Evolutionary conservation across 2,329 filamentous ascomycete species (phyloP), one percentile per base, ranked within the genome.

Genomic region (Pseudogymnoascus sp.): DNA sequence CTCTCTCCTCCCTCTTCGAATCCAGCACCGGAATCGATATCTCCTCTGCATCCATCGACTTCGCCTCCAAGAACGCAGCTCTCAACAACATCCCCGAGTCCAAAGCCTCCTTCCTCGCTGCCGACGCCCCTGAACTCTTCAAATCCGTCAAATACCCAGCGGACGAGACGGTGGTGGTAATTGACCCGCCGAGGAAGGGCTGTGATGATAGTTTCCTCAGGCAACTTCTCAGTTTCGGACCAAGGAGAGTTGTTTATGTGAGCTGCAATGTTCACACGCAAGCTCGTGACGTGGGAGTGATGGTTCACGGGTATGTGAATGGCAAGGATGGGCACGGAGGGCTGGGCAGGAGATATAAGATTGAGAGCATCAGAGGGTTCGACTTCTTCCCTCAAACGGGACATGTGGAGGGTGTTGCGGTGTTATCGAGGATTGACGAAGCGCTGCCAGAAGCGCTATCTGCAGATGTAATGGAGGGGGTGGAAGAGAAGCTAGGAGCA

Each of bases 201-300:
- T 97, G 94, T 72, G 93, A 96, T 68, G 84, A 86, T 57, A 83
- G 83, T 65, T 99, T 99, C 73, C 76, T 99, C 41, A 75, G 78
- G 13, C 94, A 99, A 77, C 75, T 99, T 69, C 77, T 97, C 60
- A 75, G 78, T 5, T 97, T 90, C 69, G 88, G 82, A 0, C 93
- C 94, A 0, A 81, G 81, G 65, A 81, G 94, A 63, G 84, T 99
- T 9, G 85, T 96, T 4, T 99, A 99, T 73, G 93, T 99, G 40
- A 96, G 90, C 71, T 99, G 94, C 70, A 99, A 99, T 71, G 94
- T 99, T 66, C 94, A 99, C 72, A 97, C 93, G 7, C 94, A 97
- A 80, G 94, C 94, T 11, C 79, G 94, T 60, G 94, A 99, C 74
- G 86, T 99, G 0, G 94, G 92, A 0, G 84, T 93, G 64, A 76